Percentiles rank a stretch among this genome's conserved stretches.
Evolutionary conservation across 2,329 filamentous ascomycete species (phyloP).

Genomic region (Fusarium siculi): DNA sequence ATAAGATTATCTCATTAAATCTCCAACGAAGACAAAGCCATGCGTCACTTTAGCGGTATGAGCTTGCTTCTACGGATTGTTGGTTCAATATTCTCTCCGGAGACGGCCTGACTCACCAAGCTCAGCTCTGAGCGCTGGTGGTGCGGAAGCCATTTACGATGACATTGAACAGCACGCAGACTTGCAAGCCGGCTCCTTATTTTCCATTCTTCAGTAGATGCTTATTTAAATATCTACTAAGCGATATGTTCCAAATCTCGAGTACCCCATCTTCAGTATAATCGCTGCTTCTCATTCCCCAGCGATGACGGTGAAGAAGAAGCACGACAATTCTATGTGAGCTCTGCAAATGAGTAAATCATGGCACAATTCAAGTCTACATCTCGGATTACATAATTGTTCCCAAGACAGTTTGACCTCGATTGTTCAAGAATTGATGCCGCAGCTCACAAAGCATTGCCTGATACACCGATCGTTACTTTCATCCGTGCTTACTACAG

Average conservation of each 20-base stretch:
- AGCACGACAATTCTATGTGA: not conserved
- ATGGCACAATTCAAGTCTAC: not conserved
- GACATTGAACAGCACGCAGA: not conserved
- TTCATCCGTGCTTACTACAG: not conserved
- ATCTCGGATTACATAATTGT: too few species aligned
- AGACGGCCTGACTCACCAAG: not conserved
- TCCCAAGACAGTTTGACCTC: rapidly evolving
- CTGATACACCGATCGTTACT: not conserved
- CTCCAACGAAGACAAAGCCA: not conserved
- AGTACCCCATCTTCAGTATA: too few species aligned
- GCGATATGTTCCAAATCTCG: not conserved
- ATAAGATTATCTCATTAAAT: not conserved
- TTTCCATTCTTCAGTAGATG: not conserved
- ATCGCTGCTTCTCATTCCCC: not conserved
- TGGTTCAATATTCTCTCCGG: not conserved
- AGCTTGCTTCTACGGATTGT: not conserved
- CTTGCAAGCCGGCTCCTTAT: too few species aligned
- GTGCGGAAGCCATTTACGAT: not conserved
- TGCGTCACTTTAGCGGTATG: not conserved
- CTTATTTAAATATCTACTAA: not conserved
- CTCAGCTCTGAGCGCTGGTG: too few species aligned
- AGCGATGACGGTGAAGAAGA: not conserved
- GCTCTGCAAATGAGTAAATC: too few species aligned
- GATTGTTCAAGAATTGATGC: rapidly evolving
- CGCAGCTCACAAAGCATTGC: not conserved